These are phyloP conservation scores for Oryza officinalis DNA, from an alignment of 176 grass and related monocot species.

Conservation along the genomic window DNA sequence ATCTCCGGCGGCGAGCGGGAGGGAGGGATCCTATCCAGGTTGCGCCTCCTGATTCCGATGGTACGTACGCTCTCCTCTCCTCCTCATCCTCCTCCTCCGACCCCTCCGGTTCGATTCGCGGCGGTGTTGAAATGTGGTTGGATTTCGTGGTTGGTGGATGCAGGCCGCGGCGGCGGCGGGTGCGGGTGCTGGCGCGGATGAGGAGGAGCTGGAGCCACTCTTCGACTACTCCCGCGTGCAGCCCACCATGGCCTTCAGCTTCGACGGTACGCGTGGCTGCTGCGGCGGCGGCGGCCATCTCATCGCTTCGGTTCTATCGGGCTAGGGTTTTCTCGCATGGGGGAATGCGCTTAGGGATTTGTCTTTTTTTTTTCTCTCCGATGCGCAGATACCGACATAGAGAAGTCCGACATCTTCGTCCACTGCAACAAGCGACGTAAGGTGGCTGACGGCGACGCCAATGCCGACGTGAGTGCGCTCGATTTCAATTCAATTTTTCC, in stretches of 20 bases:
- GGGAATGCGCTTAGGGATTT: not conserved
- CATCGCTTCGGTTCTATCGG: not conserved
- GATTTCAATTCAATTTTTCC: not conserved
- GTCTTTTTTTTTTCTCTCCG: not conserved
- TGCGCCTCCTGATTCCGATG: not conserved
- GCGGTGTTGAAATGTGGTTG: not conserved
- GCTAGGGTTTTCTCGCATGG: conserved; percentile 20
- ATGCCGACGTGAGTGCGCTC: conserved; percentile 30
- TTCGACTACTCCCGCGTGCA: conserved; percentile 86
- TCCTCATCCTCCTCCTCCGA: not conserved
- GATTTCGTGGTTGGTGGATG: not conserved
- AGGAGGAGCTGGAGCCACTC: conserved; percentile 87
- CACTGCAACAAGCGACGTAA: conserved; percentile 67
- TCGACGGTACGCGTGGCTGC: conserved; percentile 55
- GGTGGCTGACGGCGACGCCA: not conserved
- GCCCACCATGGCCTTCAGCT: conserved; percentile 55
- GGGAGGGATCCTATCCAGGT: not conserved
- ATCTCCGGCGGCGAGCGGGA: not conserved
- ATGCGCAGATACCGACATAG: conserved; percentile 63
- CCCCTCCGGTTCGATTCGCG: not conserved
- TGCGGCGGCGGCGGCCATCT: too few species aligned
- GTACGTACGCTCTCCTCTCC: not conserved
- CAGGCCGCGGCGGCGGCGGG: conserved; percentile 11
- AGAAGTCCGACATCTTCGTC: conserved; percentile 63
- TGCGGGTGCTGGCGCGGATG: not conserved